Base-by-base conservation (phyloP, 139 green algal species). In the Tetraselmis chui region DNA sequence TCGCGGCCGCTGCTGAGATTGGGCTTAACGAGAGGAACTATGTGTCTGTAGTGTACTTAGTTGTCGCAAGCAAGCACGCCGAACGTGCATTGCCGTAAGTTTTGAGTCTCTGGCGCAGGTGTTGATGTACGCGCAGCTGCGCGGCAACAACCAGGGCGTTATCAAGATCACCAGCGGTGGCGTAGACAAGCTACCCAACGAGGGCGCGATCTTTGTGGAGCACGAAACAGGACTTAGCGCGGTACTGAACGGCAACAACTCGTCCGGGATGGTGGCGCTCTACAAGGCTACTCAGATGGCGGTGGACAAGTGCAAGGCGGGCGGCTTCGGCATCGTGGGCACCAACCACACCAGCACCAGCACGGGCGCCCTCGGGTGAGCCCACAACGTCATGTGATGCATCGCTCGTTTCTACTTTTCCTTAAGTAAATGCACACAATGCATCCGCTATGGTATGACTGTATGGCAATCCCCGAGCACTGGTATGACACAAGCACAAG, bases 81-180 rank as follows among this genome's bases (percentile, higher is more conserved):
- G 30, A 29, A 30, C 18, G 31, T 74, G 22, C 77, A 81, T 80
- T 1, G 29, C 1, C 28, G 25, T 23, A 30, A 74, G 26, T 30
- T 2, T 28, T 2, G 29, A n/a, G 23, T 2, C 85, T n/a, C n/a
- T n/a, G n/a, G n/a, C n/a, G 81, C 84, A 95, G 90, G 92, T 94
- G 0, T 82, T 96, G 30, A 89, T 96, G 83, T 94, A 94, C 59
- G 92, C 93, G 0, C 93, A 96, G 83, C 85, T 96, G 75, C 86
- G 93, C 5, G 91, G 89, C 67, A 96, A 96, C 89, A 94, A 91
- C 86, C 91, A 96, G 67, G 91, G 90, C 76, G 90, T 96, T 25
- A 89, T 96, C 28, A 96, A 96, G 75, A 92, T 96, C 74, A 92
- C 91, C 0, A 91, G 86, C 11, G 88, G 88, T 2, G 93, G 86